Conservation (phyloP, 495 filamentous ascomycete genomes). For the Cudoniella acicularis region DNA sequence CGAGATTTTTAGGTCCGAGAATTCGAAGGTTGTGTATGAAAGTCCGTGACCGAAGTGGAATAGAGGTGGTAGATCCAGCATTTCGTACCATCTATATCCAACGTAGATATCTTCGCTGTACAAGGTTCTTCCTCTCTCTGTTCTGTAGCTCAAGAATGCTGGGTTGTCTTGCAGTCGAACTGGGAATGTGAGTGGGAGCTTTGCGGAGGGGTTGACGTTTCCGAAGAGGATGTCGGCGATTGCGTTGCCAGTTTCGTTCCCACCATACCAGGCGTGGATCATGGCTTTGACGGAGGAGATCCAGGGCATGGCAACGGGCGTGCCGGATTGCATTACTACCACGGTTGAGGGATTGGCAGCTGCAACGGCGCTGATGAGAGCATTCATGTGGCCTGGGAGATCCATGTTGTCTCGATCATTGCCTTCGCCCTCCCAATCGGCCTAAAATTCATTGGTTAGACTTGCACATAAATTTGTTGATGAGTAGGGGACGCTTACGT, state of each 20-base stretch:
- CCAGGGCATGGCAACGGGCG: constrained; percentile 53
- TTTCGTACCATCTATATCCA: constrained; percentile 67
- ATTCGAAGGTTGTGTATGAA: constrained; percentile 72
- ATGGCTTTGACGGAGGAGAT: constrained; percentile 58
- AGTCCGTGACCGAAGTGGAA: constrained; percentile 81
- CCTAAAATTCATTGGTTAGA: constrained; percentile 52
- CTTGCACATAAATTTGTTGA: constrained; percentile 46
- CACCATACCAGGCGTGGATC: constrained; percentile 62
- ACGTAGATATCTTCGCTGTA: constrained; percentile 71
- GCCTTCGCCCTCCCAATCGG: constrained; percentile 46
- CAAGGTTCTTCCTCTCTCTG: constrained; percentile 37
- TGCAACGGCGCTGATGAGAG: constrained; percentile 54
- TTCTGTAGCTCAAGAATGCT: constrained; percentile 65
- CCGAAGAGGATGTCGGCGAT: constrained; percentile 62
- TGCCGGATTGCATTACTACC: constrained; percentile 59
- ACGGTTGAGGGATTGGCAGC: constrained; percentile 56
- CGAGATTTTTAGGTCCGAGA: constrained; percentile 49
- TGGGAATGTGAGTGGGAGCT: constrained; percentile 69
- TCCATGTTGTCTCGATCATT: constrained; percentile 38
- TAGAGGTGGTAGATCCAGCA: constrained; percentile 61
- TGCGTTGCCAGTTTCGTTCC: constrained; percentile 63
- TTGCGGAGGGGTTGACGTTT: constrained; percentile 60
- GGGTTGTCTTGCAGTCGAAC: constrained; percentile 67
- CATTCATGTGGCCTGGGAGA: constrained; percentile 50
- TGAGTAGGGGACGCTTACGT: constrained; percentile 66